These are phyloP conservation scores for Mycena haematopus DNA, from an alignment of 768 basidiomycete species.

Conservation along the genomic window DNA sequence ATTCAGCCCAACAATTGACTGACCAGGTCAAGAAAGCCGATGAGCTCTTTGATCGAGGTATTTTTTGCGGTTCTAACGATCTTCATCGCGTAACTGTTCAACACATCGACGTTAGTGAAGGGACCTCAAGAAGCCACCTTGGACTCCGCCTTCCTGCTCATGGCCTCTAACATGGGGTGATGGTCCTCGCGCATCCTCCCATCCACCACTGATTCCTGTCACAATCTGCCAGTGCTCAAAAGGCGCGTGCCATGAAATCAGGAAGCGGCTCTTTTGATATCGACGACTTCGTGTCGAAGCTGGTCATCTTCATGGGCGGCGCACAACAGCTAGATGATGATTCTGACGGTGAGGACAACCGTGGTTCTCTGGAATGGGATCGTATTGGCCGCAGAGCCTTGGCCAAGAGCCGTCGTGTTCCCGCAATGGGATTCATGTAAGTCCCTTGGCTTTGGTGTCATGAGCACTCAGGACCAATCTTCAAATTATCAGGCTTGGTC, in stretches of 20 bases:
- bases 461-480: conserved; percentile 18
- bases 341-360: conserved; percentile 58
- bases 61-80: neutral
- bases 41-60: conserved; percentile 69
- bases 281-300: conserved; percentile 85
- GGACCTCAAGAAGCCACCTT: conserved; percentile 89
- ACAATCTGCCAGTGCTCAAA: conserved; percentile 74
- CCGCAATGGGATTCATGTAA: conserved; percentile 89
- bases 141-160: conserved; percentile 82
- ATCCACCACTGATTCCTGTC: neutral
- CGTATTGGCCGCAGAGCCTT: conserved; percentile 85
- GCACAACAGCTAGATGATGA: conserved; percentile 56
- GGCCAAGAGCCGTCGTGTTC: conserved; percentile 79
- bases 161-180: conserved; percentile 69
- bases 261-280: conserved; percentile 89
- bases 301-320: conserved; percentile 81
- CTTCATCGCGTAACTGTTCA: neutral
- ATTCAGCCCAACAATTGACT: conserved; percentile 61
- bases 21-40: conserved; percentile 64
- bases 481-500: conserved; percentile 77
- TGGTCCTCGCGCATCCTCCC: no score
- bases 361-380: conserved; percentile 75
- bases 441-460: conserved; percentile 29
- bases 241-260: conserved; percentile 91
- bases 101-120: conserved; percentile 53